Evolutionary conservation across 495 filamentous ascomycete species (phyloP).

Genomic region (Xylaria telfairii): DNA sequence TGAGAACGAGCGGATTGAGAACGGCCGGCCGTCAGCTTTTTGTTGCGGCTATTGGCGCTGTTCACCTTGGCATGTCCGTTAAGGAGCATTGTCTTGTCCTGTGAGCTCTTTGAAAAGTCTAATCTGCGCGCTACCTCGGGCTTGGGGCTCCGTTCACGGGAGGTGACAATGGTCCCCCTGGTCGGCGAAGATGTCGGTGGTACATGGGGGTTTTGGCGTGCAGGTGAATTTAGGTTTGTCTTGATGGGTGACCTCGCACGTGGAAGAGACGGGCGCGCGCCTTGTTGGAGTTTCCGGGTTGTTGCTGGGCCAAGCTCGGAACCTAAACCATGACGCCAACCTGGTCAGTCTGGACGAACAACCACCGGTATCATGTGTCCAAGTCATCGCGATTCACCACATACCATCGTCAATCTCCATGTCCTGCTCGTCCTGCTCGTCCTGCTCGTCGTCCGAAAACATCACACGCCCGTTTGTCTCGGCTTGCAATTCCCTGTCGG

Average conservation of each 20-base stretch:
- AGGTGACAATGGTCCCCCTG: constrained; percentile 37
- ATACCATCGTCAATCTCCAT: constrained; percentile 45
- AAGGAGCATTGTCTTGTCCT: constrained; percentile 22
- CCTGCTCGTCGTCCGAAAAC: constrained; percentile 38
- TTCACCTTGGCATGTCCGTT: constrained; percentile 37
- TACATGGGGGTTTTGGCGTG: constrained; percentile 53
- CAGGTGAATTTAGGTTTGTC: constrained; percentile 61
- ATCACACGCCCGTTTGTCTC: constrained; percentile 40
- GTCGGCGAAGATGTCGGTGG: constrained; percentile 52
- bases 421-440: constrained; percentile 43
- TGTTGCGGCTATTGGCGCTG: constrained; percentile 23
- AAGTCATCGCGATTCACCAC: constrained; percentile 12
- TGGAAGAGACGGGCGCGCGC: constrained; percentile 44
- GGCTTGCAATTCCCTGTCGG: constrained; percentile 61
- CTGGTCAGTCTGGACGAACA: constrained; percentile 22
- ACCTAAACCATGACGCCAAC: constrained; percentile 23
- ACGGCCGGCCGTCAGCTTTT: constrained; percentile 27
- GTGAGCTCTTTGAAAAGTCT: constrained; percentile 44
- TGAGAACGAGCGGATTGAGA: constrained; percentile 26
- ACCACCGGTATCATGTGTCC: background rate
- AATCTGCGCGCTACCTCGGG: constrained; percentile 46
- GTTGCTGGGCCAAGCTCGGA: constrained; percentile 42
- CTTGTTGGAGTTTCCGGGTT: constrained; percentile 34
- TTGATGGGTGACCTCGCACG: constrained; percentile 61
- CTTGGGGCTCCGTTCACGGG: constrained; percentile 32